These are phyloP conservation scores for Neopestalotiopsis rosae DNA, from an alignment of 2,329 filamentous ascomycete genomes.

Conservation along the genomic window DNA sequence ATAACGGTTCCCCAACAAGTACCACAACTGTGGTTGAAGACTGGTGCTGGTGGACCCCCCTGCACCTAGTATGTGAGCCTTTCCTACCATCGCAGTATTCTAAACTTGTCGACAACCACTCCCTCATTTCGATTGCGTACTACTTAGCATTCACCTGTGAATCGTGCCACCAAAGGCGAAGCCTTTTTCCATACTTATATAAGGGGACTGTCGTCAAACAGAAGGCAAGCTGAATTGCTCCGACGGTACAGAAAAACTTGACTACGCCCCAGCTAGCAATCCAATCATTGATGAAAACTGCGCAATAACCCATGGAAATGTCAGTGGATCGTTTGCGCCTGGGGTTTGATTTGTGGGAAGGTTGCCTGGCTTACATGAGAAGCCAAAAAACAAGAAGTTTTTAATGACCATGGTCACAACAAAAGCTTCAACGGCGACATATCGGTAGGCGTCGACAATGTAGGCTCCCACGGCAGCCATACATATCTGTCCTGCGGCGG, in stretches of 20 bases:
- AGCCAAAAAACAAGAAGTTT: not conserved
- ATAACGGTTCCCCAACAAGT: too few relatives aligned
- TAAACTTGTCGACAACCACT: too few relatives aligned
- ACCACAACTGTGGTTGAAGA: too few relatives aligned
- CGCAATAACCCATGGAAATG: not conserved
- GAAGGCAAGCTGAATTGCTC: not conserved
- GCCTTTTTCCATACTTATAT: not conserved
- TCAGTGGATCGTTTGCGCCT: not conserved
- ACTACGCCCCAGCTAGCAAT: not conserved
- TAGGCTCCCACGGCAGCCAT: not conserved
- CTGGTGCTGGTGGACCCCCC: too few relatives aligned
- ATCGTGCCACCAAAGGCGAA: not conserved
- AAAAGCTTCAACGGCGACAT: not conserved
- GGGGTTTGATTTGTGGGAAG: not conserved
- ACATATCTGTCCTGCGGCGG: not conserved
- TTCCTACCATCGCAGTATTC: too few relatives aligned
- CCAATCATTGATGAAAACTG: conserved; percentile 2
- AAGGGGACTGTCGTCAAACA: not conserved
- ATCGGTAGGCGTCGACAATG: conserved; percentile 1
- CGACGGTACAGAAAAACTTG: not conserved
- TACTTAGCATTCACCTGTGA: too few relatives aligned
- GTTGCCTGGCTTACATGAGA: not conserved
- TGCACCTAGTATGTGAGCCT: too few relatives aligned
- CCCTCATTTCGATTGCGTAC: too few relatives aligned
- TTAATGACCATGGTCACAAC: conserved; percentile 1